Evolutionary conservation across 768 basidiomycete genomes (phyloP).

Genomic region (Hypsizygus marmoreus): DNA sequence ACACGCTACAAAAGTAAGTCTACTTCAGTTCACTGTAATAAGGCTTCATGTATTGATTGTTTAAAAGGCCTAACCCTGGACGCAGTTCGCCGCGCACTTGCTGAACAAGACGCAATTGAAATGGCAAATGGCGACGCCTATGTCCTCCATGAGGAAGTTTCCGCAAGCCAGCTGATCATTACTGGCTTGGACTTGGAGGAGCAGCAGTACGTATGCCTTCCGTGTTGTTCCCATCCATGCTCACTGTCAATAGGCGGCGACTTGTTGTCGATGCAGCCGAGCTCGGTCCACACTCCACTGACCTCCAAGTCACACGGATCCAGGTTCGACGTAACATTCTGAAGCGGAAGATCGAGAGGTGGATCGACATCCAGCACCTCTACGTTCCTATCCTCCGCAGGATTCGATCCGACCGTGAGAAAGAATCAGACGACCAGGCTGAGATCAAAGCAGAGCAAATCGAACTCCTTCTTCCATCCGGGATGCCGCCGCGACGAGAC

Average conservation of each 20-base stretch:
- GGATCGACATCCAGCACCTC: too few species aligned
- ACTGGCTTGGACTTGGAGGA: constrained; percentile 16
- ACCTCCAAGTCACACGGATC: too few species aligned
- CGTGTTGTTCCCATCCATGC: too few species aligned
- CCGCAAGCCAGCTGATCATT: constrained; percentile 23
- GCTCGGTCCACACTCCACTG: neutral
- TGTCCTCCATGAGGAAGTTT: constrained; percentile 11
- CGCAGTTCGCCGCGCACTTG: constrained; percentile 10
- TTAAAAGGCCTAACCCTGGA: constrained; percentile 8
- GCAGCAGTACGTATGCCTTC: neutral
- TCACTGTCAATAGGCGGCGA: neutral
- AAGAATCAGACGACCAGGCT: neutral
- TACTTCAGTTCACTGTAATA: neutral
- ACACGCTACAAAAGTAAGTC: neutral
- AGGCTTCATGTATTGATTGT: neutral
- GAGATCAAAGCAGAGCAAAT: neutral
- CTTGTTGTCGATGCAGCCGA: neutral
- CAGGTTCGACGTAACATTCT: too few species aligned
- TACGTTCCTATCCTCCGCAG: too few species aligned
- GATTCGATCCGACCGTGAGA: too few species aligned
- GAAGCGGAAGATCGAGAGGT: too few species aligned
- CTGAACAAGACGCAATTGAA: constrained; percentile 8
- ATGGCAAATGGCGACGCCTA: neutral
- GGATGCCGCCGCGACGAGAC: neutral
- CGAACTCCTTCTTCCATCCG: neutral